Percentiles rank a stretch among this genome's conserved stretches.
Conservation (phyloP, 768 basidiomycete species). For the Sarcodon aspratus region DNA sequence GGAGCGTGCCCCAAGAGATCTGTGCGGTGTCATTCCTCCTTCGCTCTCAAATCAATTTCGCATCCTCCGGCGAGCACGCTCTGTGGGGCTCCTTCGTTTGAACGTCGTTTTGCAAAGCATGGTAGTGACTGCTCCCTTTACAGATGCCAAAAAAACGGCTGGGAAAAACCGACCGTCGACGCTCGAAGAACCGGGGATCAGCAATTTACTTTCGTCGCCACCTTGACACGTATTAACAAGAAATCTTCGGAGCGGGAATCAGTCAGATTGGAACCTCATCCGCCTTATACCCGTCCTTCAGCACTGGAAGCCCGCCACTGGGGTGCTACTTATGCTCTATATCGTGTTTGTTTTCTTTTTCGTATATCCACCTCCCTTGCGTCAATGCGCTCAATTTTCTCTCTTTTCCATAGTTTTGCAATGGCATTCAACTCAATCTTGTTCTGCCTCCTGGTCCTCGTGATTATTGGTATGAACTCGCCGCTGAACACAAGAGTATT, state of each 20-base stretch:
- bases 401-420: conserved; percentile 47
- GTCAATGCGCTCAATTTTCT: conserved; percentile 12
- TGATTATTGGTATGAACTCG: conserved; percentile 79
- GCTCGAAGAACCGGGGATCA: conserved; percentile 38
- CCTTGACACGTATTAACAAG: conserved; percentile 54
- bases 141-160: conserved; percentile 83
- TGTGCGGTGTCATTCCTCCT: background rate
- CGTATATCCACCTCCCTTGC: conserved; percentile 7
- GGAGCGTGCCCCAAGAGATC: too few relatives aligned
- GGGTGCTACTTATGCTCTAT: conserved; percentile 81
- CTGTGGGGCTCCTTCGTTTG: background rate
- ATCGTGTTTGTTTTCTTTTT: conserved; percentile 53
- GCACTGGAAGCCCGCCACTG: conserved; percentile 81
- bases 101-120: background rate
- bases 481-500: conserved; percentile 52
- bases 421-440: conserved; percentile 59
- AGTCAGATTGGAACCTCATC: conserved; percentile 65
- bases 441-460: conserved; percentile 76
- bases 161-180: conserved; percentile 78
- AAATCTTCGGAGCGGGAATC: conserved; percentile 60
- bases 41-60: background rate
- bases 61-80: too few relatives aligned
- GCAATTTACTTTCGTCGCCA: conserved; percentile 51
- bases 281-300: conserved; percentile 53
- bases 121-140: background rate